These are phyloP conservation scores for Coprinopsis sp. DNA, from an alignment of 768 basidiomycete species.

Conservation along the genomic window DNA sequence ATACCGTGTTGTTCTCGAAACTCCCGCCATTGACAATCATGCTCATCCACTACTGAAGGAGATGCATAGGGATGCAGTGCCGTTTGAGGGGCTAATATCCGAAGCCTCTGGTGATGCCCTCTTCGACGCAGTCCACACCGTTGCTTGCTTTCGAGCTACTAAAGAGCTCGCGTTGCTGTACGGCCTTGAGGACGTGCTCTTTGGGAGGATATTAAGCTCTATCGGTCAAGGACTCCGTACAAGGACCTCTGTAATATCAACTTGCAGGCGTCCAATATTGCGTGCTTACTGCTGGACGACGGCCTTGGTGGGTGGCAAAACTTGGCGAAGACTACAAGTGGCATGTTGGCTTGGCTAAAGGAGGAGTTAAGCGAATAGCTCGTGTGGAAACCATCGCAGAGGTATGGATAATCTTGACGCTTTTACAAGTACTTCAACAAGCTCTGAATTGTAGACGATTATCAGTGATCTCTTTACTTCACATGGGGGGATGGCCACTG, in stretches of 20 bases:
- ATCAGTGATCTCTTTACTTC: background rate
- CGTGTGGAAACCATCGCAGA: slow-evolving; percentile 70
- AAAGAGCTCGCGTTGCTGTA: slow-evolving; percentile 51
- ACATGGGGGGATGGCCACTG: slow-evolving; percentile 16
- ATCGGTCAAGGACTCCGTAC: slow-evolving; percentile 44
- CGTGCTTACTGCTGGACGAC: slow-evolving; percentile 70
- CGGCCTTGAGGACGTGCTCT: slow-evolving; percentile 31
- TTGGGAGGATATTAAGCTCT: slow-evolving; percentile 59
- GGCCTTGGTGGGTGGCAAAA: slow-evolving; percentile 50
- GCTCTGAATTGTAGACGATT: background rate
- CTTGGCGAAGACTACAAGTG: slow-evolving; percentile 48
- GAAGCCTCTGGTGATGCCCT: slow-evolving; percentile 57
- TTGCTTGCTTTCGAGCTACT: slow-evolving; percentile 57
- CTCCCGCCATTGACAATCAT: slow-evolving; percentile 74
- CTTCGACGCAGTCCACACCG: slow-evolving; percentile 42
- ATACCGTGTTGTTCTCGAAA: slow-evolving; percentile 26
- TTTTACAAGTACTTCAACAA: background rate
- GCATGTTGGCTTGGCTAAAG: slow-evolving; percentile 58
- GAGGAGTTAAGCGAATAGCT: slow-evolving; percentile 56
- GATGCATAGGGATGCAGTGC: slow-evolving; percentile 38
- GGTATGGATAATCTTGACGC: slow-evolving; percentile 44
- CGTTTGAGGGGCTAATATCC: slow-evolving; percentile 62
- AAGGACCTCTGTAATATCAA: slow-evolving; percentile 50
- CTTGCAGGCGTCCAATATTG: slow-evolving; percentile 54
- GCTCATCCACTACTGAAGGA: slow-evolving; percentile 64